Evolutionary conservation across 2,329 filamentous ascomycete species (phyloP).

Genomic region (Xylariaceae sp.): DNA sequence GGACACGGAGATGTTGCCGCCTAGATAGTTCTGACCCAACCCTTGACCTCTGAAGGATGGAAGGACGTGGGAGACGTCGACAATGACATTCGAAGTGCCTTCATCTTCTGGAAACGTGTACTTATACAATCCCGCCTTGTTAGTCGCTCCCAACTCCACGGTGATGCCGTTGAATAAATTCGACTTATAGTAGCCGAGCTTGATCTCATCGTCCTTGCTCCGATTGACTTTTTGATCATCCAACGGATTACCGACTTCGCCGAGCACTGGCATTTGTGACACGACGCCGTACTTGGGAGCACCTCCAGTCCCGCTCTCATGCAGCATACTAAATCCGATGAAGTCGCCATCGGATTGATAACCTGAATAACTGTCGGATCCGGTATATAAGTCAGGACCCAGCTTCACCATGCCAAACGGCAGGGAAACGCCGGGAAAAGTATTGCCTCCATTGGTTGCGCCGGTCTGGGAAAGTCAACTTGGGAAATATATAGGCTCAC

Average conservation of each 20-base stretch:
- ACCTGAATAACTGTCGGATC: slow-evolving; percentile 56
- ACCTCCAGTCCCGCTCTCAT: slow-evolving; percentile 69
- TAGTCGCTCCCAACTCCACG: slow-evolving; percentile 59
- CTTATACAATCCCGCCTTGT: slow-evolving; percentile 60
- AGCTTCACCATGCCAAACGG: slow-evolving; percentile 54
- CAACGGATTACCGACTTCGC: slow-evolving; percentile 56
- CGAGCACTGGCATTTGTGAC: slow-evolving; percentile 59
- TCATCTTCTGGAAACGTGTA: slow-evolving; percentile 57
- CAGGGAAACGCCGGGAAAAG: slow-evolving; percentile 52
- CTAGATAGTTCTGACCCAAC: slow-evolving; percentile 63
- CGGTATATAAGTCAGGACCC: slow-evolving; percentile 52
- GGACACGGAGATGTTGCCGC: slow-evolving; percentile 59
- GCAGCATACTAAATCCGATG: slow-evolving; percentile 65
- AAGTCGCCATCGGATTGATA: slow-evolving; percentile 55
- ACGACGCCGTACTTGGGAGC: slow-evolving; percentile 72
- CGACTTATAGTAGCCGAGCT: slow-evolving; percentile 65
- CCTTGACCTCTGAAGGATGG: slow-evolving; percentile 63
- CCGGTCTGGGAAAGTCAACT: slow-evolving; percentile 43
- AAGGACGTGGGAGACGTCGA: slow-evolving; percentile 69
- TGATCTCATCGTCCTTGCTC: slow-evolving; percentile 51
- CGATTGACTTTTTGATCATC: slow-evolving; percentile 58
- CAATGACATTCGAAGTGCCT: slow-evolving; percentile 52
- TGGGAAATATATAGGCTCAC: not conserved
- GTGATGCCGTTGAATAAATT: slow-evolving; percentile 56
- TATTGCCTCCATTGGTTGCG: slow-evolving; percentile 50